Evolutionary conservation across 495 filamentous ascomycete genomes (phyloP).

Genomic region (Lichina pygmaea): DNA sequence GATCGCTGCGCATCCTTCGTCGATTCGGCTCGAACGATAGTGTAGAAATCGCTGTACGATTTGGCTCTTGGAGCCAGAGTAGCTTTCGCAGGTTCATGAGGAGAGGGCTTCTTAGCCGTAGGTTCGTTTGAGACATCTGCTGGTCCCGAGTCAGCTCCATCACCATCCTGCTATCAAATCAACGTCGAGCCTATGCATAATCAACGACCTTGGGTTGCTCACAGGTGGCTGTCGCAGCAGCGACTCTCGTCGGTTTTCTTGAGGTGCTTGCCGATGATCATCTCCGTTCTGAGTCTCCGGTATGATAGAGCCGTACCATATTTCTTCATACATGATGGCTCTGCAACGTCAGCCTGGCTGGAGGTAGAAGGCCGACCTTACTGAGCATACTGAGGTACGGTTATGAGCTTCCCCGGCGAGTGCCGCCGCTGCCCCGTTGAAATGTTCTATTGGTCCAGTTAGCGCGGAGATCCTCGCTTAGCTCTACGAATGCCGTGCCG

Average conservation of each 20-base stretch:
- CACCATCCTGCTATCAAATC: constrained; percentile 12
- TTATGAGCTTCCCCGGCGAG: no score
- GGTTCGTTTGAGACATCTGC: constrained; percentile 21
- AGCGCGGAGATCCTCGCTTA: no score
- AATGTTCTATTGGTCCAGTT: no score
- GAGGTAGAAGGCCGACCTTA: no score
- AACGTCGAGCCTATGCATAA: neutral
- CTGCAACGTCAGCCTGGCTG: no score
- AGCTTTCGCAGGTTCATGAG: constrained; percentile 29
- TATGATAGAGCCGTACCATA: constrained; percentile 39
- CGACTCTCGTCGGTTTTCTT: constrained; percentile 32
- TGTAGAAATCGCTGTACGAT: constrained; percentile 50
- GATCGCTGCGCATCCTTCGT: constrained; percentile 14
- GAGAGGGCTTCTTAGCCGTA: neutral
- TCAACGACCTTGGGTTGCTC: constrained; percentile 7
- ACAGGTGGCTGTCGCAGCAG: constrained; percentile 45
- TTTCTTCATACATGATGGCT: constrained; percentile 39
- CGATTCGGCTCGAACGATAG: constrained; percentile 28
- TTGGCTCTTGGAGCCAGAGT: constrained; percentile 37
- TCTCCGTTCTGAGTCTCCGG: constrained; percentile 22
- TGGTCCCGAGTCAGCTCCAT: constrained; percentile 5
- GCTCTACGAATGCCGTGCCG: no score
- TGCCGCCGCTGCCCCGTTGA: no score
- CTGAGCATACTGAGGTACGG: no score
- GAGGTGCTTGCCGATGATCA: constrained; percentile 14